phyloP scores from a whole-genome alignment of 345 rosid genomes.

The Arabis hirsuta region DNA sequence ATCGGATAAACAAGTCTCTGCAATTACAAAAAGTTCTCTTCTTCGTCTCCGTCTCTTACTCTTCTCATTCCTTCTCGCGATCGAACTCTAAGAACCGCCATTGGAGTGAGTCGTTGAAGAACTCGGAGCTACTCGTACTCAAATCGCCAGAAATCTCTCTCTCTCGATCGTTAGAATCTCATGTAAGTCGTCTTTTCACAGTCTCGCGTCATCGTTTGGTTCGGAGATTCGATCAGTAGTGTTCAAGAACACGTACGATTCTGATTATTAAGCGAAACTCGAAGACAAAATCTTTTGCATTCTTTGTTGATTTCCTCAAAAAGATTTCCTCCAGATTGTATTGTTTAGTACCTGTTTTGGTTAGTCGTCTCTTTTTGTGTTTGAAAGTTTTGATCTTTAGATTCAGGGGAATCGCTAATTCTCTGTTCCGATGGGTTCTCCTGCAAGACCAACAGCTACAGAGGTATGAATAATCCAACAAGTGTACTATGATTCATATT shows the following conservation, averaged over 20 bases:
- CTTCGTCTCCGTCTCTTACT: conserved; percentile 3
- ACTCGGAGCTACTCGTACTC: conserved; percentile 17
- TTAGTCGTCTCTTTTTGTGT: background rate
- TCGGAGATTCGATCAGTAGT: too few species aligned
- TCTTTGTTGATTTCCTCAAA: background rate
- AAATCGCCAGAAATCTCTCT: background rate
- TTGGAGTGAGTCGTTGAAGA: background rate
- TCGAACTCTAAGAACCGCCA: conserved; percentile 59
- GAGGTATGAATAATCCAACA: conserved; percentile 34
- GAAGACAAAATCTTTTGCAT: background rate
- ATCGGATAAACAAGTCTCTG: background rate
- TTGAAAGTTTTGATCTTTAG: background rate
- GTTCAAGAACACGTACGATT: background rate
- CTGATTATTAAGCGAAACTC: background rate
- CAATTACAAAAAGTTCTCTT: background rate
- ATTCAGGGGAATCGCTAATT: conserved; percentile 15
- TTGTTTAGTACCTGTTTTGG: too few species aligned
- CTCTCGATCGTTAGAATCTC: background rate
- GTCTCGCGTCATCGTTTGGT: background rate
- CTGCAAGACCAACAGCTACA: conserved; percentile 38
- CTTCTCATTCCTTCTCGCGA: conserved; percentile 21
- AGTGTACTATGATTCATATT: background rate
- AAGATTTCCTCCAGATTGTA: too few species aligned
- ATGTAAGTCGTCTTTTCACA: background rate
- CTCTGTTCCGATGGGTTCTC: conserved; percentile 45